These are phyloP conservation scores for Capronia americana DNA, from an alignment of 2,329 filamentous ascomycete genomes.

Conservation along the genomic window DNA sequence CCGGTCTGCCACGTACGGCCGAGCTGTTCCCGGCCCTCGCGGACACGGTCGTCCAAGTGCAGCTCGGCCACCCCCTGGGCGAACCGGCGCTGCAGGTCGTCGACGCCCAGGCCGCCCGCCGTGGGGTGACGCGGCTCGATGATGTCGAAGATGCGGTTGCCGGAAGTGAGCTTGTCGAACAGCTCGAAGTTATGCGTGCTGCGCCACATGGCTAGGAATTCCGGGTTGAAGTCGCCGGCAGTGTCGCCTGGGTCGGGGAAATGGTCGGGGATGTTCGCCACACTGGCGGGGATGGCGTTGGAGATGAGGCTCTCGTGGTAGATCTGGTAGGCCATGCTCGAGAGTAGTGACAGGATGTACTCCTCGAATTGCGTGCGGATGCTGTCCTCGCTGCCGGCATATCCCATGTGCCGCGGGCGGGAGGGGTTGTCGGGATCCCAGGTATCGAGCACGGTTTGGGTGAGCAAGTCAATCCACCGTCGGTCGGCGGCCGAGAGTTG, in stretches of 20 bases:
- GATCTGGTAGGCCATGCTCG: conserved; percentile 82
- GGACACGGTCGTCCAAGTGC: conserved; percentile 88
- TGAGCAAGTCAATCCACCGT: conserved; percentile 95
- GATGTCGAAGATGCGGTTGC: conserved; percentile 86
- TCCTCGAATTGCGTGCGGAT: conserved; percentile 97
- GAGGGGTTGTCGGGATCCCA: conserved; percentile 93
- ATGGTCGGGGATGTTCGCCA: conserved; percentile 51
- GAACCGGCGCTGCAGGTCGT: conserved; percentile 89
- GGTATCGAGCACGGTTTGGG: conserved; percentile 90
- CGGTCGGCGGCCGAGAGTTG: conserved; percentile 83
- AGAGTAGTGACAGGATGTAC: conserved; percentile 87
- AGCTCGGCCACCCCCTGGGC: conserved; percentile 92
- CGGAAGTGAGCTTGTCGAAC: conserved; percentile 75
- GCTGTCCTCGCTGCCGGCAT: conserved; percentile 94
- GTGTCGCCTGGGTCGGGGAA: conserved; percentile 68
- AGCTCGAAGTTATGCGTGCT: conserved; percentile 89
- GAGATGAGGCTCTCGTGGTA: conserved; percentile 31
- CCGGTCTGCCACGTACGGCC: conserved; percentile 87
- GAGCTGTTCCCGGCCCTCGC: conserved; percentile 80
- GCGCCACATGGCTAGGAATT: conserved; percentile 88
- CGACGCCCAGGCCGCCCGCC: conserved; percentile 88
- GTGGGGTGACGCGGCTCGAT: conserved; percentile 92
- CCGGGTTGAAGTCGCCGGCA: conserved; percentile 77
- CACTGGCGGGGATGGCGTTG: conserved; percentile 46
- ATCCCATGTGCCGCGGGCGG: conserved; percentile 91